Base-by-base conservation (phyloP, 1,284 basidiomycete genomes). In the Marasmius fiardii region DNA sequence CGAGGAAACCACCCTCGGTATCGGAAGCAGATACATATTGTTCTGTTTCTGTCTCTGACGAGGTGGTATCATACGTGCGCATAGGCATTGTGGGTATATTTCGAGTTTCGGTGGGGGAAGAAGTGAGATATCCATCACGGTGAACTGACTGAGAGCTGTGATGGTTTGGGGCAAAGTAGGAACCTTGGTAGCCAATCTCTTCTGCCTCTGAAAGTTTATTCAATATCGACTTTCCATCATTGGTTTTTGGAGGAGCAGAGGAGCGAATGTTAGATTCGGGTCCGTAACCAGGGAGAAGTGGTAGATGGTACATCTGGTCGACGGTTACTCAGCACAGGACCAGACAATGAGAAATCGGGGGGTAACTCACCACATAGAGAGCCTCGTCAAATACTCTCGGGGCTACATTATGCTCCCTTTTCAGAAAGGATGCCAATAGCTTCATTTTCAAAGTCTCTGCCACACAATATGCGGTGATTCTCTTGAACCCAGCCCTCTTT, bases 381-480 rank as follows among this genome's bases (percentile, higher is more conserved):
- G 94, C 95, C 70, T 98, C 95, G 67, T 98, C 95, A 65, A 93
- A 98, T 1, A 94, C 82, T 55, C 95, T 79, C 0, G 95, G 93
- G 1, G 82, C 79, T 10, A 96, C 93, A 53, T 95, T 95, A 67
- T 98, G 95, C 67, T 98, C 95, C 53, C 95, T 78, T 69, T 95
- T 95, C 67, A 97, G 68, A 65, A 95, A 97, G 5, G 87, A 86
- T 6, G 86, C 80, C 20, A 95, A 72, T 0, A 90, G 72, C 68
- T 92, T 93, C 80, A 92, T 87, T 63, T 85, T 86, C 67, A 94
- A 87, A 1, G 79, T 80, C 60, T 94, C 90, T 2, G 92, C 91
- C 5, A 95, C 81, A 60, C 90, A 94, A 69, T 95, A 97, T 4
- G 91, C 92, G 0, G 93, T 93, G 49, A 95, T 80, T 23, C 92